Conservation (phyloP, 164 flowering plant species). For the Sedum album region DNA sequence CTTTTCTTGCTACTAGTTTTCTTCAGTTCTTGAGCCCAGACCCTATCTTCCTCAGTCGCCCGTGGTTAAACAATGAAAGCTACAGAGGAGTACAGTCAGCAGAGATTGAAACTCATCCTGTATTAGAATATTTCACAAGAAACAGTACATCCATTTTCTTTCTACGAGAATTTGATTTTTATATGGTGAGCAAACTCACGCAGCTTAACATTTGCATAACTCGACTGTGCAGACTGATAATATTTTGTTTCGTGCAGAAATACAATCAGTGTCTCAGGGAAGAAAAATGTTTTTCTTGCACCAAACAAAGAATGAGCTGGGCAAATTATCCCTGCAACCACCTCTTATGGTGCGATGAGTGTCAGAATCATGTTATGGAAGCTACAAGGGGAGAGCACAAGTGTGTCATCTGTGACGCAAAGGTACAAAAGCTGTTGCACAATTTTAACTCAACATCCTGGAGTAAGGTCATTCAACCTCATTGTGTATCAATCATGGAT, state of each 20-base stretch:
- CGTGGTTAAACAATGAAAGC: conserved; percentile 8
- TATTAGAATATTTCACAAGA: conserved; percentile 21
- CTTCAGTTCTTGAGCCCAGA: conserved; percentile 27
- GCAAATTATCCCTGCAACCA: conserved; percentile 37
- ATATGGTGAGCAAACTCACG: conserved; percentile 25
- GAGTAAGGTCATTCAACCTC: conserved; percentile 4
- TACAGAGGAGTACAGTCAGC: not conserved
- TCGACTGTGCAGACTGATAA: not conserved
- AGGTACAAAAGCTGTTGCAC: conserved; percentile 17
- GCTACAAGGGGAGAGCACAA: conserved; percentile 20
- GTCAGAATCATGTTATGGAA: conserved; percentile 16
- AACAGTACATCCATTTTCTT: conserved; percentile 22
- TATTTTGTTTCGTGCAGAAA: conserved; percentile 17
- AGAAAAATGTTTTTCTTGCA: conserved; percentile 32
- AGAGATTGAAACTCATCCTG: conserved; percentile 12
- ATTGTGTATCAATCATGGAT: not conserved
- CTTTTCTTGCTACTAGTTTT: conserved; percentile 10
- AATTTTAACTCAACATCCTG: conserved; percentile 8
- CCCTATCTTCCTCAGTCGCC: conserved; percentile 16
- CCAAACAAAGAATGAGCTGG: conserved; percentile 19
- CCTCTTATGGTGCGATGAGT: conserved; percentile 30
- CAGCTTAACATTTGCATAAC: no score
- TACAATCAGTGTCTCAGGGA: conserved; percentile 16
- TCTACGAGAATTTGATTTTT: conserved; percentile 27
- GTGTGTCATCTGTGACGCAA: conserved; percentile 31